Percentiles rank a stretch among this genome's conserved stretches.
Conservation (phyloP, 768 basidiomycete genomes). For the Podaxis carcinomalis region DNA sequence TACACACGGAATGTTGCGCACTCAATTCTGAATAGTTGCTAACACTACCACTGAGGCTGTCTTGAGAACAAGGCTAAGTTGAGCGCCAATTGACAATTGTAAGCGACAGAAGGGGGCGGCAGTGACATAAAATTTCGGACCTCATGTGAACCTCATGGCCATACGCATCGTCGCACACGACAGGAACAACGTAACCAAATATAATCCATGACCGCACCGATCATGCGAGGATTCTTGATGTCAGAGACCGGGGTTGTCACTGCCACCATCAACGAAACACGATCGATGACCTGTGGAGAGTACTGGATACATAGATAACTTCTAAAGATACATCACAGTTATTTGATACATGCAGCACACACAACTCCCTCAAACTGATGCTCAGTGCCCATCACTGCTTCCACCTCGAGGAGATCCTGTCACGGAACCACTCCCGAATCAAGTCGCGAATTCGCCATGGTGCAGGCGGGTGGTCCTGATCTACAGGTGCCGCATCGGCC, state of each 20-base stretch:
- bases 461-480: not conserved
- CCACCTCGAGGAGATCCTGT: slow-evolving; percentile 13
- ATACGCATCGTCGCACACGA: not conserved
- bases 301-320: not conserved
- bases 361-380: not conserved
- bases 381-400: not conserved
- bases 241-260: not conserved
- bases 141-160: slow-evolving; percentile 11
- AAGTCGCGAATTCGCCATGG: slow-evolving; percentile 21
- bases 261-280: not conserved
- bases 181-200: not conserved
- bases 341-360: slow-evolving; percentile 6
- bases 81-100: not conserved
- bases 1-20: not conserved
- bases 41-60: not conserved
- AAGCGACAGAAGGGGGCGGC: not conserved
- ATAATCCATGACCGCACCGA: not conserved
- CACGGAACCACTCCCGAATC: slow-evolving; percentile 23
- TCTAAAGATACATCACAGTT: slow-evolving; percentile 8
- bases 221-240: slow-evolving; percentile 3
- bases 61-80: not conserved
- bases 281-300: not conserved
- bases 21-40: not conserved
- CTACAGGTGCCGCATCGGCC: not conserved
- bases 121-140: not conserved